Evolutionary conservation across 73 alveolate genomes (phyloP).

Genomic region (Stentor coeruleus): DNA sequence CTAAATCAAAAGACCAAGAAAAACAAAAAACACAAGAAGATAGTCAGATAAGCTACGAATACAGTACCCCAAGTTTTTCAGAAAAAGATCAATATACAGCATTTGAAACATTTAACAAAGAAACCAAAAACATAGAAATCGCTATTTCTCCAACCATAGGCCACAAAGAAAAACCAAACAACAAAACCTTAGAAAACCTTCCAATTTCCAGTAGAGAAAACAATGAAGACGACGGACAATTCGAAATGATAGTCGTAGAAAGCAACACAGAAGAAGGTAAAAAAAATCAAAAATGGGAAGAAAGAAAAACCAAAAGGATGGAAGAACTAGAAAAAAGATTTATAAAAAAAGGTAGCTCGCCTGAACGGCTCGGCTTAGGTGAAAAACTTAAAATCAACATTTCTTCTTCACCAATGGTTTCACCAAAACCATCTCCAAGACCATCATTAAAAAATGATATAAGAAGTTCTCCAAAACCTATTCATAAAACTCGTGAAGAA

Average conservation of each 20-base stretch:
- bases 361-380: background rate
- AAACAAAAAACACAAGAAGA: too few species aligned
- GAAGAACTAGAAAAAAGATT: constrained; percentile 1
- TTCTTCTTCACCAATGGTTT: background rate
- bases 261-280: background rate
- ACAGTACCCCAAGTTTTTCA: background rate
- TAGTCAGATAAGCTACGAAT: too few species aligned
- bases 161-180: too few species aligned
- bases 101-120: background rate
- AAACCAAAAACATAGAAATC: background rate
- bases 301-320: background rate
- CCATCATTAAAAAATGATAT: background rate
- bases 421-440: constrained; percentile 2
- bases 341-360: background rate
- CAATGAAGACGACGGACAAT: background rate
- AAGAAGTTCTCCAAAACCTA: background rate
- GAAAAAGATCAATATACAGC: background rate
- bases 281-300: background rate
- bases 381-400: background rate
- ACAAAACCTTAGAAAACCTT: too few species aligned
- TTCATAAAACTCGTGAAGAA: background rate
- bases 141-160: too few species aligned
- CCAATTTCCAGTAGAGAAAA: too few species aligned
- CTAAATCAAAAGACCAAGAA: too few species aligned
- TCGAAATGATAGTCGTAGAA: background rate